Evolutionary conservation across 225 moss, liverwort and hornwort species (phyloP).

Genomic region (Antitrichia curtipendula): DNA sequence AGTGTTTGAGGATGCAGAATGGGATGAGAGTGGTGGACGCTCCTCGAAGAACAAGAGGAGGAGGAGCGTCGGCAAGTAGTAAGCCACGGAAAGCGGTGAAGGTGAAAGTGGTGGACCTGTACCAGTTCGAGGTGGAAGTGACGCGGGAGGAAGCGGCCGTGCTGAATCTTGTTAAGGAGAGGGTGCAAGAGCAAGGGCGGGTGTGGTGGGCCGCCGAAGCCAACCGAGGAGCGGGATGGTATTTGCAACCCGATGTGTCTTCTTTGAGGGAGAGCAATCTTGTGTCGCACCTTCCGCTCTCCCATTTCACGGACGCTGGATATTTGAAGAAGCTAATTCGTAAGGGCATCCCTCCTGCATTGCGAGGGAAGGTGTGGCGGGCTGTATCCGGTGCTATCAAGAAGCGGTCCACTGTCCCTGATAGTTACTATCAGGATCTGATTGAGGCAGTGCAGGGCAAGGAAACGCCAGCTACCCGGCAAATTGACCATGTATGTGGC

Average conservation of each 20-base stretch:
- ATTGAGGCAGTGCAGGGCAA: conserved; percentile 61
- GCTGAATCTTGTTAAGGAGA: conserved; percentile 66
- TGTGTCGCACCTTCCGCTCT: conserved; percentile 70
- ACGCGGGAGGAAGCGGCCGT: conserved; percentile 70
- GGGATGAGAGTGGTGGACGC: not conserved
- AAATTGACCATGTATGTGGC: conserved; percentile 73
- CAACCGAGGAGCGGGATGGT: conserved; percentile 89
- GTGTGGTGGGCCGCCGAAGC: conserved; percentile 87
- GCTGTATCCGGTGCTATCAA: conserved; percentile 72
- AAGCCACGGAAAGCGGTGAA: conserved; percentile 48
- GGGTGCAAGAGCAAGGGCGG: conserved; percentile 82
- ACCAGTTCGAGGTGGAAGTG: conserved; percentile 68
- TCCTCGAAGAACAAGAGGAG: conserved; percentile 2
- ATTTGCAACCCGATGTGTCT: conserved; percentile 66
- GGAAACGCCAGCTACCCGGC: conserved; percentile 70
- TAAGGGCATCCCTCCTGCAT: conserved; percentile 80
- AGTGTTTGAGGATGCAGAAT: conserved; percentile 4
- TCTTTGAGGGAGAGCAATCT: conserved; percentile 61
- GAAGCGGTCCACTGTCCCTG: conserved; percentile 81
- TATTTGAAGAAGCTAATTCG: conserved; percentile 89
- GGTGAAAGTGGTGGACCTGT: conserved; percentile 77
- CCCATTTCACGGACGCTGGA: conserved; percentile 71
- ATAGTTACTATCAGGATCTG: conserved; percentile 86
- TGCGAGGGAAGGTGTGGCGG: conserved; percentile 83
- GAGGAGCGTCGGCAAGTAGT: conserved; percentile 8